A percentile compares a stretch with the other conserved stretches of the same genome.
Conservation (phyloP, 306 rosid species). For the Ziziphus jujuba region DNA sequence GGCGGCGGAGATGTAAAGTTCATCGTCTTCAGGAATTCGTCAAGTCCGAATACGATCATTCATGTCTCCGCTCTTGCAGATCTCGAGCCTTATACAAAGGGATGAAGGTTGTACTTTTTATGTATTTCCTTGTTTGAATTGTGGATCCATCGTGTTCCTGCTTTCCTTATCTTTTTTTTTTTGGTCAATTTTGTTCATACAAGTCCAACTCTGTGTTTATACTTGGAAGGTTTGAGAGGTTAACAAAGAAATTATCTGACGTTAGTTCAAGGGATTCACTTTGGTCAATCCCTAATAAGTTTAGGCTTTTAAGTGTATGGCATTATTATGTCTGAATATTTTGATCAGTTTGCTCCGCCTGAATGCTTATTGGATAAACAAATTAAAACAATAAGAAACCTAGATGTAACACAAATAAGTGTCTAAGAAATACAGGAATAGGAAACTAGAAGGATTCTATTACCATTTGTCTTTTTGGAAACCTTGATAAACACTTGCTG, state of each 20-base stretch:
- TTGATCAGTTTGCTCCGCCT: no score
- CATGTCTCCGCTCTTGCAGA: constrained; percentile 93
- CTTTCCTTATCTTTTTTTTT: background rate
- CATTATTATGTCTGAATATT: no score
- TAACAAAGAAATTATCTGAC: background rate
- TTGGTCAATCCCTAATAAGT: no score
- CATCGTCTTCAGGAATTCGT: constrained; percentile 94
- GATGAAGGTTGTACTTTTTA: constrained; percentile 71
- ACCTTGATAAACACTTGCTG: no score
- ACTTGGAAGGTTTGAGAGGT: constrained; percentile 9
- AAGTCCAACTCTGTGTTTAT: background rate
- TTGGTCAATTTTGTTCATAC: background rate
- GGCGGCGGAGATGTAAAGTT: constrained; percentile 83
- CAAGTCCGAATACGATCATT: constrained; percentile 93
- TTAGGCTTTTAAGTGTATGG: no score
- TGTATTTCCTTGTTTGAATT: constrained; percentile 22
- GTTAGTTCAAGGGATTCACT: background rate
- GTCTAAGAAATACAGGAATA: no score
- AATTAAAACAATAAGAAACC: no score
- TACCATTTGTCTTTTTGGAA: no score
- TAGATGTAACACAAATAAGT: no score
- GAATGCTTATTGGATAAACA: no score
- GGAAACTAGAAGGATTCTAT: no score
- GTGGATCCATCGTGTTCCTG: background rate
- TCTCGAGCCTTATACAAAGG: constrained; percentile 99